phyloP scores from a whole-genome alignment of 176 grass and related monocot genomes.

The Echinochloa phyllopogon region DNA sequence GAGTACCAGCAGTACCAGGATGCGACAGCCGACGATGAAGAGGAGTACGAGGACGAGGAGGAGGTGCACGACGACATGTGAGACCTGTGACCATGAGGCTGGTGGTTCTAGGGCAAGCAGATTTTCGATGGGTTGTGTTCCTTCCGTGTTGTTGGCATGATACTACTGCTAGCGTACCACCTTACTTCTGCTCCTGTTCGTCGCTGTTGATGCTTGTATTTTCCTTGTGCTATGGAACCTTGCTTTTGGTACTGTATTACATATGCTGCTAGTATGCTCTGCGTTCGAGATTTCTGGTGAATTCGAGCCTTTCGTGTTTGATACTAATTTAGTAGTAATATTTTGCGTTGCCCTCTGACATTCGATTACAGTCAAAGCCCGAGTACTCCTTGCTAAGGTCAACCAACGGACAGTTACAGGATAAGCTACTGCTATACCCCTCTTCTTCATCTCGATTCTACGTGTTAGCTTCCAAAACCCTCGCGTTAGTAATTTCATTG shows the following conservation, averaged over 20 bases:
- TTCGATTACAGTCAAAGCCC: neutral
- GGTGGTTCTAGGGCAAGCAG: conserved; percentile 9
- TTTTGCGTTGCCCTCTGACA: neutral
- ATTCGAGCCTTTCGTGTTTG: neutral
- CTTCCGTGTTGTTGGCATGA: neutral
- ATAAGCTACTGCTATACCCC: neutral
- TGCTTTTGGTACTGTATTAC: conserved; percentile 24
- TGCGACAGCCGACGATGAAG: conserved; percentile 66
- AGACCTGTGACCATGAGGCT: neutral
- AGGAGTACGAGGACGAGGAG: conserved; percentile 64
- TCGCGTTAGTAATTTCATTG: neutral
- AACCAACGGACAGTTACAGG: neutral
- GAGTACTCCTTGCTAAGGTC: neutral
- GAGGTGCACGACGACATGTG: conserved; percentile 51
- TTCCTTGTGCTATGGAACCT: conserved; percentile 19
- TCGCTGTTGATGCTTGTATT: neutral
- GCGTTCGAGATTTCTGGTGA: conserved; percentile 6
- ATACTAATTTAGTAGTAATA: neutral
- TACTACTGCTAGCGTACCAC: conserved; percentile 12
- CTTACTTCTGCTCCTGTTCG: neutral
- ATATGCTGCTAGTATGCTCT: neutral
- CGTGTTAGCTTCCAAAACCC: neutral
- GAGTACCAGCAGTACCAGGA: conserved; percentile 95
- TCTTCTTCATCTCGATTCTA: neutral
- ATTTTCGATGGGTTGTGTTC: neutral